Evolutionary conservation across 164 flowering plant genomes (phyloP).

Genomic region (Nymphaea colorata): DNA sequence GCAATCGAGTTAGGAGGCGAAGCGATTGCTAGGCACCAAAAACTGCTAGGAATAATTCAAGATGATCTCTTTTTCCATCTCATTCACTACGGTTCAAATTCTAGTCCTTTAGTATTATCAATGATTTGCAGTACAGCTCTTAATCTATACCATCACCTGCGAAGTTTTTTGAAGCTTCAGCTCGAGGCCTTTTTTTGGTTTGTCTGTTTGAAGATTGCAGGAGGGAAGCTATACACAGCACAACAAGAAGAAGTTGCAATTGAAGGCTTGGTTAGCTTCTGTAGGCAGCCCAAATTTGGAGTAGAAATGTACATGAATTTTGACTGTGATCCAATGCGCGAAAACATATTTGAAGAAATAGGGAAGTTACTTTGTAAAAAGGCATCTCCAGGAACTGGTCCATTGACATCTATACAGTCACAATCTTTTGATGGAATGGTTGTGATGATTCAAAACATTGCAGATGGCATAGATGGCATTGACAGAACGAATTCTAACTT

Average conservation of each 20-base stretch:
- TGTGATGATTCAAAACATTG: conserved; percentile 51
- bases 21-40: conserved; percentile 53
- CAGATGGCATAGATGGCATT: conserved; percentile 39
- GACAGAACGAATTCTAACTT: conserved; percentile 9
- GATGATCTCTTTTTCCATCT: conserved; percentile 76
- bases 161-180: conserved; percentile 71
- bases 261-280: conserved; percentile 79
- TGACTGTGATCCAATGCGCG: conserved; percentile 58
- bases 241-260: conserved; percentile 50
- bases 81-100: conserved; percentile 52
- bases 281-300: conserved; percentile 66
- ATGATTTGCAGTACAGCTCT: conserved; percentile 82
- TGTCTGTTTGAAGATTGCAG: conserved; percentile 47
- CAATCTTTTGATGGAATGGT: conserved; percentile 88
- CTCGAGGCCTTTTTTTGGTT: conserved; percentile 75
- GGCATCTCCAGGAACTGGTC: conserved; percentile 42
- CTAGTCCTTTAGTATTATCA: conserved; percentile 58
- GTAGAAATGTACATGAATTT: conserved; percentile 66
- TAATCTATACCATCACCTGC: conserved; percentile 64
- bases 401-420: conserved; percentile 43
- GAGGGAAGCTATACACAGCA: conserved; percentile 4
- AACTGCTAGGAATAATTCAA: conserved; percentile 60
- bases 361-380: conserved; percentile 72
- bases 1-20: conserved; percentile 79
- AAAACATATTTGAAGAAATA: conserved; percentile 59